Percentiles rank a stretch among this genome's conserved stretches.
Conservation (phyloP, 441 rosid genomes). For the Monsonia emarginata region DNA sequence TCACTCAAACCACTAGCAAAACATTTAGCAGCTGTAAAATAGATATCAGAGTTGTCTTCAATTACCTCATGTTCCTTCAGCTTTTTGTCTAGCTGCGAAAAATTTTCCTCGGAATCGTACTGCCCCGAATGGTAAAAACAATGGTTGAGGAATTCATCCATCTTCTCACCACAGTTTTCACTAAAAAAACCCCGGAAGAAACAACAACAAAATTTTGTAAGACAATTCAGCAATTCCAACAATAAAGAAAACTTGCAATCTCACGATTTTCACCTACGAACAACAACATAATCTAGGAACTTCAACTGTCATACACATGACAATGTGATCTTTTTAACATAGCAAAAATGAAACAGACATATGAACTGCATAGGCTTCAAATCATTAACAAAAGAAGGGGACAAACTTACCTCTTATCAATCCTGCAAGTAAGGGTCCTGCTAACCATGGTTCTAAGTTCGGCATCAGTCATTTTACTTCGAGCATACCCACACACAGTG, state of each 20-base stretch:
- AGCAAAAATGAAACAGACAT: not conserved
- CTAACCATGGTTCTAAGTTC: slow-evolving; percentile 83
- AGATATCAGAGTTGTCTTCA: not conserved
- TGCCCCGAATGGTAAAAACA: slow-evolving; percentile 83
- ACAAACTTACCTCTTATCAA: slow-evolving; percentile 66
- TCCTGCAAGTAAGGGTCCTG: slow-evolving; percentile 79
- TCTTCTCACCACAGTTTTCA: slow-evolving; percentile 73
- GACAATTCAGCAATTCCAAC: not conserved
- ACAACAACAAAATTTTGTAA: not conserved
- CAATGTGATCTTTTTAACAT: not conserved
- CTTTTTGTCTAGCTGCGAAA: slow-evolving; percentile 49
- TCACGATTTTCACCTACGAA: too few species aligned
- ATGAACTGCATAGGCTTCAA: not conserved
- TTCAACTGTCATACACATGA: not conserved
- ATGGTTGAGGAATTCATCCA: slow-evolving; percentile 66
- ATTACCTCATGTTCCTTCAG: slow-evolving; percentile 74
- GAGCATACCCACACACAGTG: slow-evolving; percentile 75
- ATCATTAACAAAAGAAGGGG: not conserved
- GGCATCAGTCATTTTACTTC: slow-evolving; percentile 87
- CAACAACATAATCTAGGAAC: not conserved
- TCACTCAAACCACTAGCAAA: not conserved
- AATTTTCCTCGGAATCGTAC: slow-evolving; percentile 67
- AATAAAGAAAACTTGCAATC: not conserved
- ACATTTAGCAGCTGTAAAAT: not conserved
- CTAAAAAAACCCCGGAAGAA: slow-evolving; percentile 23